Evolutionary conservation across 2,329 filamentous ascomycete genomes (phyloP).

Genomic region (Phialophora expanda): DNA sequence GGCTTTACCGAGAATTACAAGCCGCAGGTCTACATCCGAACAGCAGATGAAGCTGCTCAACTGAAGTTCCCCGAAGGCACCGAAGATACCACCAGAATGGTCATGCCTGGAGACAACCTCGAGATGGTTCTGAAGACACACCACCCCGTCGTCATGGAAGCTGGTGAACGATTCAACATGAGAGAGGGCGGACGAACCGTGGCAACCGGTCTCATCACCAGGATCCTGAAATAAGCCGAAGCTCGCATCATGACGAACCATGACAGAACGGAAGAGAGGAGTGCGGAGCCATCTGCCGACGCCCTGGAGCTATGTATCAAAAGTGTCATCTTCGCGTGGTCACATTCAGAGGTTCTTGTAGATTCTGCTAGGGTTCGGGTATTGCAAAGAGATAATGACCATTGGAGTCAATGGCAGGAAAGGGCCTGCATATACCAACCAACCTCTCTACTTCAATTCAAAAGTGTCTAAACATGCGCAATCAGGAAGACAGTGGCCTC

Average conservation of each 20-base stretch:
- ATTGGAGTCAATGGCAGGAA: conserved; percentile 21
- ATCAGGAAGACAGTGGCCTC: not conserved
- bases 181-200: conserved; percentile 94
- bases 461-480: conserved; percentile 9
- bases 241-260: conserved; percentile 4
- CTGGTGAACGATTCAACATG: conserved; percentile 95
- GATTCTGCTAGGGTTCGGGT: conserved; percentile 11
- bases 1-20: conserved; percentile 96
- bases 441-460: conserved; percentile 38
- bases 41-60: conserved; percentile 76
- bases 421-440: conserved; percentile 26
- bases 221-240: conserved; percentile 60
- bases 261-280: conserved; percentile 2
- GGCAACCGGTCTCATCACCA: conserved; percentile 80
- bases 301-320: conserved; percentile 28
- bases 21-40: conserved; percentile 94
- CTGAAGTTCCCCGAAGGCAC: conserved; percentile 86
- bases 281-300: conserved; percentile 4
- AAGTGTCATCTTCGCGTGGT: conserved; percentile 25
- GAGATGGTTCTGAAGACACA: conserved; percentile 92
- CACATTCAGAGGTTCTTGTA: conserved; percentile 24
- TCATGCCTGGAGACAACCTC: conserved; percentile 98
- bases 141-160: conserved; percentile 84
- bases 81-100: conserved; percentile 76
- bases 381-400: conserved; percentile 15